Evolutionary conservation across 2,329 filamentous ascomycete genomes (phyloP).

Genomic region (Venturiaceae sp.): DNA sequence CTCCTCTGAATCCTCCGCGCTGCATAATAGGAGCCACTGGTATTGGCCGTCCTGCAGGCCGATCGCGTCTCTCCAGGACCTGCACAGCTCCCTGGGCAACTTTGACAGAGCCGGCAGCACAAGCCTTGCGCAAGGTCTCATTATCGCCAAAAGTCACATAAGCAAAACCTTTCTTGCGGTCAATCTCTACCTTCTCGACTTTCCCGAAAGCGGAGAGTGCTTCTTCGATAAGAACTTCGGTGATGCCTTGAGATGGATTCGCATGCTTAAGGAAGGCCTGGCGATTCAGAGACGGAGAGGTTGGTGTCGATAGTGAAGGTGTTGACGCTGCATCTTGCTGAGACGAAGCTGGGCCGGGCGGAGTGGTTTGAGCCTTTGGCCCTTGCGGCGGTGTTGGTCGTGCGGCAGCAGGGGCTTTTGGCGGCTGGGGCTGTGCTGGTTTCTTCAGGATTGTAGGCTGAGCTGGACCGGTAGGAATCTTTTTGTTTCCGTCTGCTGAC

Average conservation of each 20-base stretch:
- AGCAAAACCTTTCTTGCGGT: conserved; percentile 79
- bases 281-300: conserved; percentile 15
- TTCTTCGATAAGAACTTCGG: conserved; percentile 64
- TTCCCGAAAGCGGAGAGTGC: conserved; percentile 65
- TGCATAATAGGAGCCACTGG: background rate
- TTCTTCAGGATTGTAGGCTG: conserved; percentile 30
- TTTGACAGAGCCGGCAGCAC: conserved; percentile 69
- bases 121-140: conserved; percentile 64
- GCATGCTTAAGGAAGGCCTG: conserved; percentile 48
- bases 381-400: conserved; percentile 11
- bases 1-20: conserved; percentile 11
- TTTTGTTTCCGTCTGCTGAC: conserved; percentile 19
- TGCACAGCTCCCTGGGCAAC: conserved; percentile 82
- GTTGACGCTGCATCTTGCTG: conserved; percentile 19
- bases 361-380: conserved; percentile 12
- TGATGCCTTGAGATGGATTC: conserved; percentile 86
- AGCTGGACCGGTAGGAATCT: conserved; percentile 11
- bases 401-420: conserved; percentile 20
- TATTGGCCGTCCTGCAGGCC: conserved; percentile 11
- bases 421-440: conserved; percentile 13
- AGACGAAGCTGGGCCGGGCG: conserved; percentile 7
- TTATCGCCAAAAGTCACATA: conserved; percentile 81
- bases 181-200: conserved; percentile 76
- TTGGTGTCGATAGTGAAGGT: conserved; percentile 17
- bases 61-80: conserved; percentile 71